Conservation (phyloP, 1,284 basidiomycete species). For the Cryptococcus hybrid region DNA sequence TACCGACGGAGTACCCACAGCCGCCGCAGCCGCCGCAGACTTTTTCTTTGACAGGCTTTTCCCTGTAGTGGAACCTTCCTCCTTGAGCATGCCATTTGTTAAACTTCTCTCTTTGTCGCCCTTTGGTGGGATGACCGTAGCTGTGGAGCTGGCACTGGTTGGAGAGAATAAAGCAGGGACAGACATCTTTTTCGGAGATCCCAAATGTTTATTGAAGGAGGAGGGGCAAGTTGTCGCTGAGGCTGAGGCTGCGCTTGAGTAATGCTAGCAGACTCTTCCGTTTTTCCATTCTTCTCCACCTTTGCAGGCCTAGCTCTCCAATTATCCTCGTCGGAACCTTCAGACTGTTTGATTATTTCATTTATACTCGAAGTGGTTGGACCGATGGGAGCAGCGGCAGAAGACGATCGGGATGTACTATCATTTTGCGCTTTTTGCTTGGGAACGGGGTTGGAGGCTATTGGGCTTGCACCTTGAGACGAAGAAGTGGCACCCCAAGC, state of each 20-base stretch:
- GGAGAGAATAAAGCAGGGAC: constrained; percentile 1
- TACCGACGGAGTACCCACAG: constrained; percentile 3
- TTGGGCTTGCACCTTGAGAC: too few relatives aligned
- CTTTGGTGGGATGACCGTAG: background rate
- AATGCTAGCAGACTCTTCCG: background rate
- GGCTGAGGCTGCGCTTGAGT: constrained; percentile 12
- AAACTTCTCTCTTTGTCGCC: constrained; percentile 1
- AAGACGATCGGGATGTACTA: too few relatives aligned
- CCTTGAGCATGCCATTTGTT: constrained; percentile 4
- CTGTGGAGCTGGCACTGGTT: background rate
- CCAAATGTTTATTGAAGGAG: constrained; percentile 42
- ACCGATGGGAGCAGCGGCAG: too few relatives aligned
- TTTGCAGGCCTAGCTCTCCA: constrained; percentile 30
- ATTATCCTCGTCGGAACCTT: constrained; percentile 22
- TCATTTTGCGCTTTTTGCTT: background rate
- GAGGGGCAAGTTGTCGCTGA: constrained; percentile 19
- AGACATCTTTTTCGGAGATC: constrained; percentile 33
- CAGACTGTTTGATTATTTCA: background rate
- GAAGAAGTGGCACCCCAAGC: constrained; percentile 22
- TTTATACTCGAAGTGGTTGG: too few relatives aligned
- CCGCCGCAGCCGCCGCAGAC: constrained; percentile 3
- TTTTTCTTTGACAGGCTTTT: constrained; percentile 15
- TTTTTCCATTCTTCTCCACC: constrained; percentile 4
- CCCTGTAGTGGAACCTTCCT: constrained; percentile 12
- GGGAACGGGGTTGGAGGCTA: constrained; percentile 11